Percentiles rank a stretch among this genome's conserved stretches.
Evolutionary conservation across 148 eudicot species (phyloP).

Genomic region (Drosera capensis): DNA sequence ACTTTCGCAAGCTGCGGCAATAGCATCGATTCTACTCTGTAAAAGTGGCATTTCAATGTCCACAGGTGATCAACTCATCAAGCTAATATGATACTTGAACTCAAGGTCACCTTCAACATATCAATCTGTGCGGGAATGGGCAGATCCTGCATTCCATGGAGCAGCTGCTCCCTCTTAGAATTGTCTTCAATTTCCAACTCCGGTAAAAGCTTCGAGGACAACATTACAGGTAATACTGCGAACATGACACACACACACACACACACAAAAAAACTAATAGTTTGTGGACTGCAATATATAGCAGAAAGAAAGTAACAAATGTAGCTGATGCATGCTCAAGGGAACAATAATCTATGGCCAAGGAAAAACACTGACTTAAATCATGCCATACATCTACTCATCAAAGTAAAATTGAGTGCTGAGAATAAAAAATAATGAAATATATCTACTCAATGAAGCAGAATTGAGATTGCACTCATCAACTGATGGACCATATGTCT

Average conservation of each 20-base stretch:
- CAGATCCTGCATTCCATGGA: conserved; percentile 64
- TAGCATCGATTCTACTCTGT: conserved; percentile 86
- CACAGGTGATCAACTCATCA: conserved; percentile 1
- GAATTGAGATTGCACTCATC: too few relatives aligned
- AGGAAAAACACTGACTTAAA: not conserved
- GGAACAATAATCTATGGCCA: not conserved
- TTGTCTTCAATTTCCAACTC: conserved; percentile 89
- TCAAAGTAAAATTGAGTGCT: too few relatives aligned
- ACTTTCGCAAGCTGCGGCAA: conserved; percentile 95
- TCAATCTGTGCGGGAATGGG: conserved; percentile 65
- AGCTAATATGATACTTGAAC: not conserved
- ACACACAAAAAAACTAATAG: not conserved
- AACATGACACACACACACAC: too few relatives aligned
- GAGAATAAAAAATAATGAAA: too few relatives aligned
- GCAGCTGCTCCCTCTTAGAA: conserved; percentile 69
- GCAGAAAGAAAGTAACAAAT: not conserved
- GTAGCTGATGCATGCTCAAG: too few relatives aligned
- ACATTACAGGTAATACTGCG: conserved; percentile 90
- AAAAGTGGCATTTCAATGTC: conserved; percentile 8
- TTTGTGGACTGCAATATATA: not conserved
- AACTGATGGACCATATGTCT: too few relatives aligned
- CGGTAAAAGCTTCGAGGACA: conserved; percentile 96
- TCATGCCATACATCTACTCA: too few relatives aligned
- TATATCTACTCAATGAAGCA: too few relatives aligned
- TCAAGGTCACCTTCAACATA: conserved; percentile 56